A percentile compares a stretch with the other conserved stretches of the same genome.
Conservation (phyloP, 2,329 filamentous ascomycete genomes). For the Ophiostoma populinum region DNA sequence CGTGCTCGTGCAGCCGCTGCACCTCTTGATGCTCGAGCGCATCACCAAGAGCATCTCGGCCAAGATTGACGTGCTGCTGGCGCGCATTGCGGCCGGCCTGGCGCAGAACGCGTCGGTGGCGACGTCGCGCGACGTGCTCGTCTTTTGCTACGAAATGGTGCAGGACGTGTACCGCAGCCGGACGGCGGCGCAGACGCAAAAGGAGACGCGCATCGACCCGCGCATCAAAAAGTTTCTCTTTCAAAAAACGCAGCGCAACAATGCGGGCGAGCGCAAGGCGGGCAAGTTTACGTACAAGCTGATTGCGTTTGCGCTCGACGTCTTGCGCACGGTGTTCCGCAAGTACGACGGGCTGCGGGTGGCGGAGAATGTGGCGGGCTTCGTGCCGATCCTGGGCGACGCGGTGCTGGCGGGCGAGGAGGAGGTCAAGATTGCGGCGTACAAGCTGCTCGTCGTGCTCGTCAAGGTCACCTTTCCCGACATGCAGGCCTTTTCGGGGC, state of each 20-base stretch:
- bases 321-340: conserved; percentile 68
- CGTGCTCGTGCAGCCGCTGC: conserved; percentile 60
- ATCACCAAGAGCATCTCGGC: conserved; percentile 67
- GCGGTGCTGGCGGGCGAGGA: conserved; percentile 70
- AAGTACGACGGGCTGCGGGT: conserved; percentile 73
- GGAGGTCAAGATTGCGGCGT: conserved; percentile 77
- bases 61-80: conserved; percentile 80
- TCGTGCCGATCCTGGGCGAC: conserved; percentile 79
- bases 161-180: conserved; percentile 63
- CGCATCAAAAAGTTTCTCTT: conserved; percentile 59
- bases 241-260: conserved; percentile 62
- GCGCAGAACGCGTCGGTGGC: conserved; percentile 58
- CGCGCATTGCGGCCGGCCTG: conserved; percentile 67
- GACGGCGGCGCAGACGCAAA: conserved; percentile 14
- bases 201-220: conserved; percentile 26
- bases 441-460: conserved; percentile 70
- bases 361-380: conserved; percentile 62
- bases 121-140: conserved; percentile 62
- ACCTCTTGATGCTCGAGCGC: conserved; percentile 64
- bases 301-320: conserved; percentile 70
- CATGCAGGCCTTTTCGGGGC: conserved; percentile 31
- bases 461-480: conserved; percentile 68
- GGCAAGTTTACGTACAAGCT: conserved; percentile 78
- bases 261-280: conserved; percentile 45
- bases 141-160: conserved; percentile 91